Evolutionary conservation across 495 filamentous ascomycete species (phyloP).

Genomic region (Penicillium paxilli): DNA sequence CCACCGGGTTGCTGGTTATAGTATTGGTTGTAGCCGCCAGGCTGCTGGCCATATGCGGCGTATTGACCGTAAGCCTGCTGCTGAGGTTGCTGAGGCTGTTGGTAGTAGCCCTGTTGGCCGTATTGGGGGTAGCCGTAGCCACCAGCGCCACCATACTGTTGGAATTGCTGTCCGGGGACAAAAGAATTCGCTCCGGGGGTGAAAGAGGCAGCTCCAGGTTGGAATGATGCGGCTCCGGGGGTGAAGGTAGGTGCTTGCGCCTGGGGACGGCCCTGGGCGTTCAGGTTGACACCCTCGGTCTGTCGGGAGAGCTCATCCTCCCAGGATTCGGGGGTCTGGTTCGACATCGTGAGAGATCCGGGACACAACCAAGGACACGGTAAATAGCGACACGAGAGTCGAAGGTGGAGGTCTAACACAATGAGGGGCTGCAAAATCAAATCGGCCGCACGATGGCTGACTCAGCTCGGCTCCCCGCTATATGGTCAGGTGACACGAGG

Average conservation of each 20-base stretch:
- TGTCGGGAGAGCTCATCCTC: conserved; percentile 90
- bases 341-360: conserved; percentile 64
- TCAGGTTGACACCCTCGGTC: conserved; percentile 80
- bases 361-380: conserved; percentile 28
- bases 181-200: conserved; percentile 75
- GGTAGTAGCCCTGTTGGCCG: conserved; percentile 34
- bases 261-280: conserved; percentile 74
- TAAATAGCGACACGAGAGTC: conserved; percentile 22
- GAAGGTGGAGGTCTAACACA: conserved; percentile 14
- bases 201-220: conserved; percentile 78
- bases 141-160: conserved; percentile 48
- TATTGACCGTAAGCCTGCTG: conserved; percentile 50
- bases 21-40: conserved; percentile 58
- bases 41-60: conserved; percentile 43
- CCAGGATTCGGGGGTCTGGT: conserved; percentile 82
- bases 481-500: conserved; percentile 21
- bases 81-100: conserved; percentile 46
- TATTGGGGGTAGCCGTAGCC: conserved; percentile 38
- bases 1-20: conserved; percentile 57
- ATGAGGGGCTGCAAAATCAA: conserved; percentile 26
- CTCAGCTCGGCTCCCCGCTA: conserved; percentile 36
- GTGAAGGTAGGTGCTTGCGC: conserved; percentile 51
- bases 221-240: conserved; percentile 51
- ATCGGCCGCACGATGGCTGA: conserved; percentile 38
- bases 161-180: conserved; percentile 69